Evolutionary conservation across 2,329 filamentous ascomycete genomes (phyloP), one percentile per base, ranked within the genome.

Genomic region (Aspergillus sergii): DNA sequence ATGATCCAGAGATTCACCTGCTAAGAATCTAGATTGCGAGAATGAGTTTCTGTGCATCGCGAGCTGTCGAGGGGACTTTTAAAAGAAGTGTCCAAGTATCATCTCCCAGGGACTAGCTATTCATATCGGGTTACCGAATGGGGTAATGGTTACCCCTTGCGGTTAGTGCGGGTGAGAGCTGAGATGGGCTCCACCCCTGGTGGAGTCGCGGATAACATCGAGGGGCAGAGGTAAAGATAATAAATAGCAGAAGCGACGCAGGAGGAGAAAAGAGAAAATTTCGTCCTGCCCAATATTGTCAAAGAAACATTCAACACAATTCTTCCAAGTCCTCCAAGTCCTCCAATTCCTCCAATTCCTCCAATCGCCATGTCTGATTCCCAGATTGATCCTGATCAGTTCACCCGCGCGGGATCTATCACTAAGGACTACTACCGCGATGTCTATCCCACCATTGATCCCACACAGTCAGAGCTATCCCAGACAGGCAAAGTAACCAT

Each of bases 381-480:
- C 39, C 39, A 19, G 39, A 41, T 41, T 41, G 39, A 41, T 41
- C 39, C 39, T n/a, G 39, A 41, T 41, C 39, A 41, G 16, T 41
- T 41, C 39, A 41, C 39, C 19, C 39, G 39, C 16, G 39, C 39
- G 2, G 39, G 39, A 0, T 41, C 39, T 41, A 41, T 41, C 3
- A 55, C 51, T 12, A 36, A 28, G 28, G 21, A 19, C n/a, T 55
- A 55, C 28, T 55, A 55, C 28, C 51, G 28, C 11, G 51, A 55
- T 55, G 51, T 55, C 28, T n/a, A 55, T 55, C 51, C 51, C n/a
- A 32, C 51, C 7, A 55, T 32, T 32, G 51, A 55, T 21, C 51
- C 51, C n/a, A 32, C 51, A 21, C 51, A 21, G 28, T n/a, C 28
- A 34, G 51, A 28, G 19, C 21, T 55, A 4, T 55, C 51, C 51